A percentile compares a stretch with the other conserved stretches of the same genome.
phyloP scores from a whole-genome alignment of 2,329 filamentous ascomycete genomes.

The Acrodontium crateriforme region DNA sequence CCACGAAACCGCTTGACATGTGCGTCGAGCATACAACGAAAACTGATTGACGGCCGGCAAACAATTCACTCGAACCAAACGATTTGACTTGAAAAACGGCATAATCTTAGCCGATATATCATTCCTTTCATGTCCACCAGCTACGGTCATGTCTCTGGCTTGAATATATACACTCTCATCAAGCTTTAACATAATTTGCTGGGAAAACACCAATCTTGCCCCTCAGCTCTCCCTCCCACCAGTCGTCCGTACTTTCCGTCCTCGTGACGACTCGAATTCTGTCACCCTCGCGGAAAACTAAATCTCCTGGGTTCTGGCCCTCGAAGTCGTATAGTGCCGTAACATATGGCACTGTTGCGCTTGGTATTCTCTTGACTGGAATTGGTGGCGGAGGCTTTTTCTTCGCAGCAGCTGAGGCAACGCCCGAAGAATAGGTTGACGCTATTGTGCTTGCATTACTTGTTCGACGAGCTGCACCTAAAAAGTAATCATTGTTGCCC shows the following conservation, averaged over 20 bases:
- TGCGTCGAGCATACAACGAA: too few relatives aligned
- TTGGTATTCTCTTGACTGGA: slow-evolving; percentile 43
- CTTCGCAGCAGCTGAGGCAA: slow-evolving; percentile 29
- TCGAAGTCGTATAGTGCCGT: slow-evolving; percentile 64
- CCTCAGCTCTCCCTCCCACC: slow-evolving; percentile 70
- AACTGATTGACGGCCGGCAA: too few relatives aligned
- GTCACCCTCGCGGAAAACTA: slow-evolving; percentile 65
- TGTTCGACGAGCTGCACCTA: slow-evolving; percentile 12
- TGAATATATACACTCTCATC: slow-evolving; percentile 1
- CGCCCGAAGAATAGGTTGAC: slow-evolving; percentile 21
- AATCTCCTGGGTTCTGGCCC: slow-evolving; percentile 54
- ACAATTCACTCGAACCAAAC: too few relatives aligned
- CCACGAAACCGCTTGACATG: too few relatives aligned
- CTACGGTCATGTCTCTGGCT: too few relatives aligned
- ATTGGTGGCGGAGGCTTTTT: slow-evolving; percentile 69
- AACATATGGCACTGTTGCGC: slow-evolving; percentile 25
- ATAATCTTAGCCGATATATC: too few relatives aligned
- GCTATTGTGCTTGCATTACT: slow-evolving; percentile 7
- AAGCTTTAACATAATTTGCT: slow-evolving; percentile 52
- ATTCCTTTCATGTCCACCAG: too few relatives aligned
- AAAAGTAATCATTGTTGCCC: slow-evolving; percentile 19
- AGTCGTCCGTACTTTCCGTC: slow-evolving; percentile 68
- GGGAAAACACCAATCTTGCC: slow-evolving; percentile 62
- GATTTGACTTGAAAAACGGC: too few relatives aligned
- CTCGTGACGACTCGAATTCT: slow-evolving; percentile 64